phyloP scores from a whole-genome alignment of 1,284 basidiomycete genomes.

The Fomitopsis schrenkii region DNA sequence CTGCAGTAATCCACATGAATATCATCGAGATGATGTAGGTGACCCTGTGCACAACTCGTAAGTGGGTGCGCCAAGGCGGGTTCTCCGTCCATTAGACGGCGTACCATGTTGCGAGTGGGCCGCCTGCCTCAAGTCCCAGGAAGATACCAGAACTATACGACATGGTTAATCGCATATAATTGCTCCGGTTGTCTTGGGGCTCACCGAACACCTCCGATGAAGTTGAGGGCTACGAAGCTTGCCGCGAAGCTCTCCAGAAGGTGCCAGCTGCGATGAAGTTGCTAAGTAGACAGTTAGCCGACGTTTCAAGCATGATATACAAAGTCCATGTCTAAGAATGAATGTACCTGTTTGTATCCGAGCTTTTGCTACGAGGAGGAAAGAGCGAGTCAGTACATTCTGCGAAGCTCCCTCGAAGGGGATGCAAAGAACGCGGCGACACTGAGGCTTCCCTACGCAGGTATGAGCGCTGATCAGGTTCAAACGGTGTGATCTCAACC shows the following conservation, averaged over 20 bases:
- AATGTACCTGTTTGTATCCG: slow-evolving; percentile 73
- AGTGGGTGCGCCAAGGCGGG: neutral
- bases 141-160: slow-evolving; percentile 65
- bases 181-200: slow-evolving; percentile 3
- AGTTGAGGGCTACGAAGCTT: slow-evolving; percentile 81
- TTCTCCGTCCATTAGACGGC: neutral
- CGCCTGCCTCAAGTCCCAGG: slow-evolving; percentile 77
- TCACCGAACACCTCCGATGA: slow-evolving; percentile 80
- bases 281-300: slow-evolving; percentile 35
- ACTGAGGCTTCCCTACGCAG: slow-evolving; percentile 92
- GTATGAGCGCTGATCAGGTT: slow-evolving; percentile 94
- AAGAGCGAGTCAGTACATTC: slow-evolving; percentile 45
- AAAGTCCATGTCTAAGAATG: neutral
- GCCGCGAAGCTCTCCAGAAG: slow-evolving; percentile 80
- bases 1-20: slow-evolving; percentile 83
- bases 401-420: slow-evolving; percentile 33
- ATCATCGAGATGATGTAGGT: slow-evolving; percentile 76
- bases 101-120: slow-evolving; percentile 79
- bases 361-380: slow-evolving; percentile 53
- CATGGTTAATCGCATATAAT: neutral
- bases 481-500: slow-evolving; percentile 93
- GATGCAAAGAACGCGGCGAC: slow-evolving; percentile 46
- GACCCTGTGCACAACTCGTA: slow-evolving; percentile 48
- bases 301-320: neutral
- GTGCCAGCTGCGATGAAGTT: slow-evolving; percentile 80